Evolutionary conservation across 768 basidiomycete genomes (phyloP).

Genomic region (Xerocomellus chrysenteron): DNA sequence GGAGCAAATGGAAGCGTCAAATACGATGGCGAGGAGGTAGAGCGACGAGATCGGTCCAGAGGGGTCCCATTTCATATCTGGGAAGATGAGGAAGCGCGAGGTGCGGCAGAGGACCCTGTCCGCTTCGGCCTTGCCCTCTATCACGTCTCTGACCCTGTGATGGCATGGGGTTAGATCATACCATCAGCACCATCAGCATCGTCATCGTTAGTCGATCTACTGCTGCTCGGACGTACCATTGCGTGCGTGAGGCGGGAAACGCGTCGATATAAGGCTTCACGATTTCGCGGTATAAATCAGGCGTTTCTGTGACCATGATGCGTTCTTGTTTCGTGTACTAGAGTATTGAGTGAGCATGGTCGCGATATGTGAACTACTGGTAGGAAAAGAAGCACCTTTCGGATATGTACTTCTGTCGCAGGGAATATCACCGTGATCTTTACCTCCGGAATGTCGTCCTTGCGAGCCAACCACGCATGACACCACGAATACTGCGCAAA

Average conservation of each 20-base stretch:
- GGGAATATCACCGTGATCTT: conserved; percentile 86
- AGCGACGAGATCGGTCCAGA: conserved; percentile 60
- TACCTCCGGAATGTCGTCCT: conserved; percentile 53
- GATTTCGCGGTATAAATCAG: conserved; percentile 63
- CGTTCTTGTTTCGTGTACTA: conserved; percentile 77
- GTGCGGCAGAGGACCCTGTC: conserved; percentile 68
- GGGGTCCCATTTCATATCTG: conserved; percentile 97
- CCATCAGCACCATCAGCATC: background rate
- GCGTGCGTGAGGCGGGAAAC: conserved; percentile 72
- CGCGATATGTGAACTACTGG: background rate
- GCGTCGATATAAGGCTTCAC: conserved; percentile 78
- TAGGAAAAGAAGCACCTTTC: conserved; percentile 43
- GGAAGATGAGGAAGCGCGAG: conserved; percentile 73
- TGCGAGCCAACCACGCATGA: conserved; percentile 63
- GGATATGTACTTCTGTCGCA: conserved; percentile 86
- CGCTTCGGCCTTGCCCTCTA: conserved; percentile 72
- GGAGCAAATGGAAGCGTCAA: conserved; percentile 59
- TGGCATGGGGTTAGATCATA: too few relatives aligned
- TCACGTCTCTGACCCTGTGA: conserved; percentile 80
- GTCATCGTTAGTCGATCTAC: background rate
- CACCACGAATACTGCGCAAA: conserved; percentile 75
- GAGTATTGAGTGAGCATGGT: too few relatives aligned
- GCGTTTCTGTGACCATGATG: conserved; percentile 80
- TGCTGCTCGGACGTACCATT: conserved; percentile 57
- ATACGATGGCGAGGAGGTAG: conserved; percentile 81